Evolutionary conservation across 2,329 filamentous ascomycete genomes (phyloP).

Genomic region (Dothidotthia symphoricarpi): DNA sequence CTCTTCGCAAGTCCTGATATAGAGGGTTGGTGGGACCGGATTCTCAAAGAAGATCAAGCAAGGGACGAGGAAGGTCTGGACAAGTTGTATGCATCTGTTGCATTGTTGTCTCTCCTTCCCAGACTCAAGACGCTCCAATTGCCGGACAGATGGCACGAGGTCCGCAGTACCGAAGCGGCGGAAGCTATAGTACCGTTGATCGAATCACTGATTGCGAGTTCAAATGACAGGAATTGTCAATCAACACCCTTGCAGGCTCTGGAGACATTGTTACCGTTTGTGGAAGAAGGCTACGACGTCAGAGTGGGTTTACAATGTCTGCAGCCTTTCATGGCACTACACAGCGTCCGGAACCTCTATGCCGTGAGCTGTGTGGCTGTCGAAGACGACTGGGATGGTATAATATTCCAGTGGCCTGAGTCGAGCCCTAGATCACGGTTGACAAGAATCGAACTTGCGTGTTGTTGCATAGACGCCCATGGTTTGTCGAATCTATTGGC

Average conservation of each 20-base stretch:
- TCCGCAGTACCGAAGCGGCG: conserved; percentile 16
- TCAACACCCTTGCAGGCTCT: conserved; percentile 22
- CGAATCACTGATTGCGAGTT: conserved; percentile 16
- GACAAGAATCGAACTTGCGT: conserved; percentile 31
- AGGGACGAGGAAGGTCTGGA: conserved; percentile 12
- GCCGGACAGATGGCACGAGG: conserved; percentile 29
- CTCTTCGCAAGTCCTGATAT: conserved; percentile 16
- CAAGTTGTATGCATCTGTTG: conserved; percentile 23
- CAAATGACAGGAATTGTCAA: conserved; percentile 10
- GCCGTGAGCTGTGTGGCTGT: conserved; percentile 33
- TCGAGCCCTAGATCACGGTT: conserved; percentile 21
- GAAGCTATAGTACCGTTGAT: conserved; percentile 20
- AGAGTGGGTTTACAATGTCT: conserved; percentile 29
- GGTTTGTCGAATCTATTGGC: conserved; percentile 24
- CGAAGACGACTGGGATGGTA: conserved; percentile 32
- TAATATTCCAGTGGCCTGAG: conserved; percentile 29
- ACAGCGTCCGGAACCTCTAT: conserved; percentile 29
- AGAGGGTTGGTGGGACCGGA: conserved; percentile 29
- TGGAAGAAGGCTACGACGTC: conserved; percentile 30
- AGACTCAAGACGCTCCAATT: conserved; percentile 32
- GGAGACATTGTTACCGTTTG: conserved; percentile 32
- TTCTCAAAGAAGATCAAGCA: conserved; percentile 22
- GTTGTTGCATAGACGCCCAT: conserved; percentile 34
- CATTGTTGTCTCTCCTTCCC: conserved; percentile 29
- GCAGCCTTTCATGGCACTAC: conserved; percentile 28